Base-by-base conservation (phyloP, 106 monocot genomes). In the Hemerocallis citrina region DNA sequence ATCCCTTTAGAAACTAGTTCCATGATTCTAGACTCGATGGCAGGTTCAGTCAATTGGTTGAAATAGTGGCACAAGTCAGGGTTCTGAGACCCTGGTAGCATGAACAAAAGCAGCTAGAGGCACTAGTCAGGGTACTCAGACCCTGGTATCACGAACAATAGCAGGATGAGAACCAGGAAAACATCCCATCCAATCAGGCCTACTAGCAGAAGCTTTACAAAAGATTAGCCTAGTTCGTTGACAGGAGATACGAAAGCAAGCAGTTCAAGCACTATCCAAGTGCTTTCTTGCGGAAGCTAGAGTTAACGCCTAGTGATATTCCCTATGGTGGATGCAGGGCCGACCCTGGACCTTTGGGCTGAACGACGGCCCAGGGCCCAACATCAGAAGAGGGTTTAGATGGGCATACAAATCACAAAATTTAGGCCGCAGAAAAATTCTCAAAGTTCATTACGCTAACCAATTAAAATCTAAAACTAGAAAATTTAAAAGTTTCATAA, bases 231-330 rank as follows among this genome's bases (percentile, higher is more conserved):
- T 91, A 11, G 79, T 84, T 11, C 72, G 91, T 23, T 57, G 96
- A 5, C 91, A 98, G 77, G 96, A 98, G 76, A 84, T 98, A 42
- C 67, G 96, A 15, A 91, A 77, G 77, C 83, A 85, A 29, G 87
- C 96, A 3, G 76, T 98, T 32, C 32, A 57, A 6, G 66, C 74
- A 43, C 76, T 91, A 7, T 59, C 70, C 14, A n/a, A n/a, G n/a
- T 77, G 81, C 48, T 75, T 91, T 38, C 54, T 57, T 5, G 78
- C 63, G 8, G 41, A 81, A 78, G 41, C 69, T 96, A 40, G 86
- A 91, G n/a, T 61, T 90, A 44, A 58, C 78, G 27, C 68, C 71
- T 74, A 31, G 77, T 86, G 59, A 71, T 85, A 8, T 81, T 81
- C 51, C 71, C 81, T 16, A 81, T 84, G 95, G 86, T 87, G n/a